phyloP scores from a whole-genome alignment of 192 early-diverging fungal genomes.

The Oehlia diaphana region DNA sequence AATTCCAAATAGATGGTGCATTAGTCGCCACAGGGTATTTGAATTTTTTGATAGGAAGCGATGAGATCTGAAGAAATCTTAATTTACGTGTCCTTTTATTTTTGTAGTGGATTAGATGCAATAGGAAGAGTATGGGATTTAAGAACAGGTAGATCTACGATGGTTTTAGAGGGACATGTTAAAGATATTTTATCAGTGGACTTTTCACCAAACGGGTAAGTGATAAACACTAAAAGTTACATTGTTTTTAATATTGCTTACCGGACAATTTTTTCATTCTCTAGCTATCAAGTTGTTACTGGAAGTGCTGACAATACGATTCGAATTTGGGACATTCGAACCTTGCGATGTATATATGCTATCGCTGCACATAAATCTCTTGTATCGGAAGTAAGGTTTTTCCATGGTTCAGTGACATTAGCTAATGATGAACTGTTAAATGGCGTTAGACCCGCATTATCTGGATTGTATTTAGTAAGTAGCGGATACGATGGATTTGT shows the following conservation, averaged over 20 bases:
- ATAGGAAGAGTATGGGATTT: slow-evolving; percentile 95
- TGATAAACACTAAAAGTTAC: neutral
- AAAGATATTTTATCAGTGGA: slow-evolving; percentile 87
- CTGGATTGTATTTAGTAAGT: slow-evolving; percentile 80
- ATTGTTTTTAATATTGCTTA: neutral
- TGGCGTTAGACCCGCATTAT: slow-evolving; percentile 32
- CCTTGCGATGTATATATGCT: slow-evolving; percentile 69
- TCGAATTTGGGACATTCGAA: slow-evolving; percentile 91
- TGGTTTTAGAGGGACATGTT: slow-evolving; percentile 89
- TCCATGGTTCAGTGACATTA: slow-evolving; percentile 40
- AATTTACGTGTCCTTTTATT: neutral
- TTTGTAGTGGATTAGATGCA: slow-evolving; percentile 80
- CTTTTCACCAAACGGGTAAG: slow-evolving; percentile 85
- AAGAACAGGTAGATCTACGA: slow-evolving; percentile 85
- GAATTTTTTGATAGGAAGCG: neutral
- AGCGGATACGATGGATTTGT: slow-evolving; percentile 87
- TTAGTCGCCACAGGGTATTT: slow-evolving; percentile 81
- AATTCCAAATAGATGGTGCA: slow-evolving; percentile 90
- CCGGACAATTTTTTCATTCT: neutral
- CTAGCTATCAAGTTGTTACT: slow-evolving; percentile 81
- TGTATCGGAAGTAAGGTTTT: slow-evolving; percentile 79
- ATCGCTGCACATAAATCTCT: slow-evolving; percentile 93
- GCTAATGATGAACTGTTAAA: slow-evolving; percentile 35
- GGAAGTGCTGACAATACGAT: slow-evolving; percentile 92
- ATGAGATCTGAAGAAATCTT: no score